phyloP scores from a whole-genome alignment of 73 alveolate genomes.

The Symbiodinium natans region DNA sequence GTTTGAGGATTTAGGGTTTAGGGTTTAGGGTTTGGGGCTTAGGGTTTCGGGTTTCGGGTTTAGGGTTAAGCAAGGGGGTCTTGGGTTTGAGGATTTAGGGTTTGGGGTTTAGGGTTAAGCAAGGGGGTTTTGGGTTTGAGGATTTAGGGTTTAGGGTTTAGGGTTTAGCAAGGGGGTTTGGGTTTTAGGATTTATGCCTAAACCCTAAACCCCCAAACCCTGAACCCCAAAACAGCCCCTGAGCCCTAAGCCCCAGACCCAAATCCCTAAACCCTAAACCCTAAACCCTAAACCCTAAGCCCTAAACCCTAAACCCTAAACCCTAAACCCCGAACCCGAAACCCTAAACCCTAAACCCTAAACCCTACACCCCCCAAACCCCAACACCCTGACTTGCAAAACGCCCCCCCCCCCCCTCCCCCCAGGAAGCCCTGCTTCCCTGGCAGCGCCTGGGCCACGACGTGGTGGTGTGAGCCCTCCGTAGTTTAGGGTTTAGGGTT shows the following conservation, averaged over 20 bases:
- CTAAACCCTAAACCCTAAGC: background rate
- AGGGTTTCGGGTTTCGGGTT: background rate
- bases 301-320: no score
- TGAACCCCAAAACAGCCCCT: no score
- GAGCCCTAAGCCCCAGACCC: background rate
- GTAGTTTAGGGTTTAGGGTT: background rate
- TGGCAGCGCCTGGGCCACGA: background rate
- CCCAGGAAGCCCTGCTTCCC: background rate
- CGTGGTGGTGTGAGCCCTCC: background rate
- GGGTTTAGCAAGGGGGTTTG: background rate
- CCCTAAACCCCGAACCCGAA: no score
- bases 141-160: background rate
- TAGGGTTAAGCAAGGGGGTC: background rate
- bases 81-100: background rate
- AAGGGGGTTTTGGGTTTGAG: background rate
- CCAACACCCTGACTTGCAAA: no score
- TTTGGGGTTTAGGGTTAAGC: background rate
- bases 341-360: no score
- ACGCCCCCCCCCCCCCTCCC: no score
- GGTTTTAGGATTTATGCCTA: no score
- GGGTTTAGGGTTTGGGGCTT: no score
- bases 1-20: no score
- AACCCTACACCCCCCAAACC: no score
- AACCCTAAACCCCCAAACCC: no score
- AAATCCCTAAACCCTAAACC: background rate